These are phyloP conservation scores for Clonostachys rhizophaga DNA, from an alignment of 2,329 filamentous ascomycete genomes.

Conservation along the genomic window DNA sequence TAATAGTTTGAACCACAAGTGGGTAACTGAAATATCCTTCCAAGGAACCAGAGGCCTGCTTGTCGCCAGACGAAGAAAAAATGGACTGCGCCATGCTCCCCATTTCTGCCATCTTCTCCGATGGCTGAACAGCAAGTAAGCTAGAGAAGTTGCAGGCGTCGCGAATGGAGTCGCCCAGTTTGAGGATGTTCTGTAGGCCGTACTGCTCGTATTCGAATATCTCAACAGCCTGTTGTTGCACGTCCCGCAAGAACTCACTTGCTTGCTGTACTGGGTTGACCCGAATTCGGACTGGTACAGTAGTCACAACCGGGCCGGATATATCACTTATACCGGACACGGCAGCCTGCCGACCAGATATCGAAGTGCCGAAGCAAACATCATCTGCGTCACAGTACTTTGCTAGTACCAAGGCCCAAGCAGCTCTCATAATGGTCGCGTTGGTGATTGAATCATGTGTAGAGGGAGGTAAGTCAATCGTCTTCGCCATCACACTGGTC, in stretches of 20 bases:
- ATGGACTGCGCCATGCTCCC: no score
- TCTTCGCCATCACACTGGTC: background rate
- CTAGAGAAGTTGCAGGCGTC: background rate
- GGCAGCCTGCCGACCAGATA: background rate
- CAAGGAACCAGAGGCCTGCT: conserved; percentile 5
- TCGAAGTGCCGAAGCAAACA: background rate
- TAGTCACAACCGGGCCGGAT: conserved; percentile 10
- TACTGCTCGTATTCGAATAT: conserved; percentile 9
- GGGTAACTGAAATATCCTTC: conserved; percentile 6
- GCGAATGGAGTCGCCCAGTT: background rate
- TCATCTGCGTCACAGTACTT: background rate
- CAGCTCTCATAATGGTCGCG: background rate
- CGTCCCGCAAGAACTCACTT: conserved; percentile 5
- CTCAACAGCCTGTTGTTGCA: conserved; percentile 7
- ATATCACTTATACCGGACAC: conserved; percentile 12
- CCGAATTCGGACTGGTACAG: conserved; percentile 7
- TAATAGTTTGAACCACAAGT: conserved; percentile 1
- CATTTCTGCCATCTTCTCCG: background rate
- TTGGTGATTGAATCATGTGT: background rate
- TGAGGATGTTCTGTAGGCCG: conserved; percentile 15
- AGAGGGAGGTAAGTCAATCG: background rate
- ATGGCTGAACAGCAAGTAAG: background rate
- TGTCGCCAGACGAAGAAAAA: background rate
- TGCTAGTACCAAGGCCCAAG: background rate
- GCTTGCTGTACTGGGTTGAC: conserved; percentile 5